Conservation (phyloP, 495 filamentous ascomycete species). For the Penicilliopsis zonata region DNA sequence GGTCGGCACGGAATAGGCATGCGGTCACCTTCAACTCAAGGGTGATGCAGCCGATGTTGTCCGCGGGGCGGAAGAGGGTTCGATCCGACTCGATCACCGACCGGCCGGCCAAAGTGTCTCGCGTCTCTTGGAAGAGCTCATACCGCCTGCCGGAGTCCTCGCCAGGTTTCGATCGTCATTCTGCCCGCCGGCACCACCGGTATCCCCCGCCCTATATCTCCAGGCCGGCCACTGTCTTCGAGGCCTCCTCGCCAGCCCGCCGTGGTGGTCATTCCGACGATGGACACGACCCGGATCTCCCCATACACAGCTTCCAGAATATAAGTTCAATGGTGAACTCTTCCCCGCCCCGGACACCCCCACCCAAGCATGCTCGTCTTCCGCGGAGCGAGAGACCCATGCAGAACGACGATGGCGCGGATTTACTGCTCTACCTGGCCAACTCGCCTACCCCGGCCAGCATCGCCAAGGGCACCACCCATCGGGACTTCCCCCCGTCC, state of each 20-base stretch:
- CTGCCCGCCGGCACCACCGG: slow-evolving; percentile 25
- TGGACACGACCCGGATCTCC: slow-evolving; percentile 60
- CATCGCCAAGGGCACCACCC: slow-evolving; percentile 20
- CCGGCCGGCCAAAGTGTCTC: slow-evolving; percentile 41
- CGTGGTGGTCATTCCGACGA: slow-evolving; percentile 56
- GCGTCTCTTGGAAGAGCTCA: slow-evolving; percentile 58
- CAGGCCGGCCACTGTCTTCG: slow-evolving; percentile 53
- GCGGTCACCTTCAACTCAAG: slow-evolving; percentile 33
- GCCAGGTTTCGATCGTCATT: slow-evolving; percentile 40
- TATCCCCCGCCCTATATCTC: slow-evolving; percentile 59
- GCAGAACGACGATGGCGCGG: slow-evolving; percentile 71
- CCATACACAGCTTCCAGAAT: slow-evolving; percentile 60
- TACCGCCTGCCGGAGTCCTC: slow-evolving; percentile 73
- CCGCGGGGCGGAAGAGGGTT: slow-evolving; percentile 50
- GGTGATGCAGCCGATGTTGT: slow-evolving; percentile 34
- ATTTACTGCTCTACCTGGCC: slow-evolving; percentile 82
- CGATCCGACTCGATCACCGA: slow-evolving; percentile 54
- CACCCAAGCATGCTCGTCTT: slow-evolving; percentile 48
- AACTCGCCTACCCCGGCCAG: slow-evolving; percentile 80
- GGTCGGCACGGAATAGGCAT: slow-evolving; percentile 34
- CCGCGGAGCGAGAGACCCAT: slow-evolving; percentile 30
- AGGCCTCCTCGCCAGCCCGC: slow-evolving; percentile 48
- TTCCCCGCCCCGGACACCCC: slow-evolving; percentile 73
- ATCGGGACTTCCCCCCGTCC: slow-evolving; percentile 55
- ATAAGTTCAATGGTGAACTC: slow-evolving; percentile 45